Evolutionary conservation across 306 rosid genomes (phyloP), one percentile per base, ranked within the genome.

Genomic region (Trifolium dubium): DNA sequence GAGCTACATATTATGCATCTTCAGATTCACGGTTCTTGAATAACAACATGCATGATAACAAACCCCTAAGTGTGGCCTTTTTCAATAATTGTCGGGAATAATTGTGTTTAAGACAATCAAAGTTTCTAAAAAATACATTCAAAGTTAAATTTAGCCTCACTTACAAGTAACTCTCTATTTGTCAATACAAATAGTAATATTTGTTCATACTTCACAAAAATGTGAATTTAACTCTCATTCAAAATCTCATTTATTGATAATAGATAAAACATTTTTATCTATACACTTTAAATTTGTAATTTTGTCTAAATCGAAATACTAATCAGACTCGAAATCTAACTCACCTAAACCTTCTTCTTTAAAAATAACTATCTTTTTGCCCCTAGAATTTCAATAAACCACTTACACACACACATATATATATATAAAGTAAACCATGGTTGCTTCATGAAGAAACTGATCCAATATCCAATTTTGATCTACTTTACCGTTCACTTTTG

Each of bases 361-460:
- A 23, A 23, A 23, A 23, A 23, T 23, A 23, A 23, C 23, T 1
- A 23, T 23, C 23, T 23, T 23, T 23, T 23, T 65, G 47, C 23
- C 15, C 84, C 56, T 29, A 58, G n/a, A 46, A 70, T 54, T 54
- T 46, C 40, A 53, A 51, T 23, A 51, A 73, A 62, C 41, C 67
- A 59, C 40, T 37, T 58, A n/a, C 6, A 5, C 67, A 59, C 40
- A 28, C 40, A n/a, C 6, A 5, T 72, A 23, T 23, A 23, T 58
- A 58, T 43, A 7, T 37, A 11, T 17, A 75, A 44, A 76, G 65
- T 29, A 47, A 68, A 72, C 35, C 54, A 64, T 18, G 19, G 61
- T 72, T 66, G 61, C 67, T 71, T 82, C 55, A 47, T 10, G 37
- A 18, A 77, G 64, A 68, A 80, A 46, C 15, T 19, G 37, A 66